Evolutionary conservation across 768 basidiomycete genomes (phyloP).

Genomic region (Candolleomyces aberdarensis): DNA sequence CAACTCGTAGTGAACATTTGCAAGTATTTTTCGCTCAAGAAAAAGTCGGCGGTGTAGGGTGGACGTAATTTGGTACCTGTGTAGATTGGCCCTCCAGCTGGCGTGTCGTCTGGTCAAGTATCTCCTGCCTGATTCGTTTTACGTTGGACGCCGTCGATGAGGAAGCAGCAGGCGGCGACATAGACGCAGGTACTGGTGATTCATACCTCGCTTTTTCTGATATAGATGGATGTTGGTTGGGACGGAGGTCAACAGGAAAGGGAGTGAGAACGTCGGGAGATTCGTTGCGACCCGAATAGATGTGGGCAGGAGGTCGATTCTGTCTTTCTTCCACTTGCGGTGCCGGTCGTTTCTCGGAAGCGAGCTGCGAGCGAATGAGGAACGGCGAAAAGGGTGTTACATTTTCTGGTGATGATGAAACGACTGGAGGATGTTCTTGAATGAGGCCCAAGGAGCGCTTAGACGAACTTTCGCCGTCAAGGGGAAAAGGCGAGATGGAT

Average conservation of each 20-base stretch:
- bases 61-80: background rate
- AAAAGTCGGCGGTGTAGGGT: conserved; percentile 20
- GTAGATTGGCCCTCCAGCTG: background rate
- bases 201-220: background rate
- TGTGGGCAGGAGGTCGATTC: background rate
- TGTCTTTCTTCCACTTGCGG: background rate
- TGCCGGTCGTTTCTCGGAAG: background rate
- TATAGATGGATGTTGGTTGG: background rate
- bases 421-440: background rate
- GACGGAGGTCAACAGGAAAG: background rate
- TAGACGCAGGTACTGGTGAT: background rate
- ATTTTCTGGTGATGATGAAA: background rate
- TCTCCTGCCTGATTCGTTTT: background rate
- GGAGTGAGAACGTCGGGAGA: background rate
- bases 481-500: no score
- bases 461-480: background rate
- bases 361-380: background rate
- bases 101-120: background rate
- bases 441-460: background rate
- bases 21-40: conserved; percentile 18
- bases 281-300: background rate
- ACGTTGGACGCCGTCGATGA: background rate
- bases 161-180: background rate
- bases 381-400: background rate
- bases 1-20: conserved; percentile 24